Evolutionary conservation across 495 filamentous ascomycete species (phyloP).

Genomic region (Penicillium taxi): DNA sequence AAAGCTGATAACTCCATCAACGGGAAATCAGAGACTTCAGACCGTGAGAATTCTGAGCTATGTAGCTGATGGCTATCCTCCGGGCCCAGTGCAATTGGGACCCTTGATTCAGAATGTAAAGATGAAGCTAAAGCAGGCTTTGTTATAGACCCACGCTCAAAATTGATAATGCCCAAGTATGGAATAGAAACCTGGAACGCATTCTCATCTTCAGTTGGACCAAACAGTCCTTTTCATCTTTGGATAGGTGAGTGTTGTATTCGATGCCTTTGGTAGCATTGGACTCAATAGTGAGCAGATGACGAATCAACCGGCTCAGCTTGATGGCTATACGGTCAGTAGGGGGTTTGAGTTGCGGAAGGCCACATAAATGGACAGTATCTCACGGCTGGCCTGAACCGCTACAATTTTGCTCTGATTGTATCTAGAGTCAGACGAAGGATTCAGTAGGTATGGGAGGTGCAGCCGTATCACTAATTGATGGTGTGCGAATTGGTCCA

Average conservation of each 20-base stretch:
- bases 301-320: constrained; percentile 33
- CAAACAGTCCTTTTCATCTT: constrained; percentile 4
- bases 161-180: constrained; percentile 32
- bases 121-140: constrained; percentile 1
- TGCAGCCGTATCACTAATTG: constrained; percentile 23
- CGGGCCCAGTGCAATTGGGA: background rate
- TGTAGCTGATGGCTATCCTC: background rate
- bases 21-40: background rate
- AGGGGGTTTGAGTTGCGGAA: constrained; percentile 11
- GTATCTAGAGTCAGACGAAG: constrained; percentile 9
- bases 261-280: constrained; percentile 13
- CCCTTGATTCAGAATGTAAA: background rate
- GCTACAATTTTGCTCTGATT: constrained; percentile 26
- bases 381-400: constrained; percentile 35
- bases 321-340: constrained; percentile 17
- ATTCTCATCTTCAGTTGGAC: constrained; percentile 9
- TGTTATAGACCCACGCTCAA: constrained; percentile 15
- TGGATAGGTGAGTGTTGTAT: constrained; percentile 17
- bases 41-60: background rate
- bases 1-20: background rate
- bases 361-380: constrained; percentile 10
- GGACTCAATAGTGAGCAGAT: constrained; percentile 18
- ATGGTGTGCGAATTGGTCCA: constrained; percentile 32
- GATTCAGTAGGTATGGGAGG: constrained; percentile 16
- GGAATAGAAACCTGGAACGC: constrained; percentile 26